Conservation (phyloP, 257 asterid genomes). For the Lantana camara region DNA sequence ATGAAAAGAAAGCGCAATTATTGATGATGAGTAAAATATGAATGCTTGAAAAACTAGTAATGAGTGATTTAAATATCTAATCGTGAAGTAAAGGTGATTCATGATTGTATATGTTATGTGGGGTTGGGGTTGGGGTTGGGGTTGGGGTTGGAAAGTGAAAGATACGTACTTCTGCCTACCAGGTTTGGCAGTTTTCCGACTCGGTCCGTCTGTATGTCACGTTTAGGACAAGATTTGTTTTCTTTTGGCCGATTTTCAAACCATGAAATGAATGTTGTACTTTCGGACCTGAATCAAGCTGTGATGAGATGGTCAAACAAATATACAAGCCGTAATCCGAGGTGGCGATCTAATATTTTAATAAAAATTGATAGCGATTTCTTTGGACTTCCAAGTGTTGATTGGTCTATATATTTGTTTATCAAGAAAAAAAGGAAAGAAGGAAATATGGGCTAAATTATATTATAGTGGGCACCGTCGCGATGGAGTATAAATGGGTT, state of each 20-base stretch:
- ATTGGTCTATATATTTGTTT: slow-evolving; percentile 1
- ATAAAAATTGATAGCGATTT: not conserved
- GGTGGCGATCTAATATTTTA: slow-evolving; percentile 3
- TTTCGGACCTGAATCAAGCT: slow-evolving; percentile 3
- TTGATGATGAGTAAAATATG: not conserved
- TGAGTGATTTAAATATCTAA: not conserved
- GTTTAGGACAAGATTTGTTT: not conserved
- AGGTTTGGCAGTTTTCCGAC: not conserved
- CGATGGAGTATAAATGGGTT: not conserved
- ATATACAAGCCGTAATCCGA: not conserved
- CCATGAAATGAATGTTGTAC: not conserved
- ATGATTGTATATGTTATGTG: not conserved
- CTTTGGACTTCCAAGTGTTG: not conserved
- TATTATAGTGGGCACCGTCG: not conserved
- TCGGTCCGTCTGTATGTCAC: not conserved
- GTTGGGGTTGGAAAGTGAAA: not conserved
- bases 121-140: not conserved
- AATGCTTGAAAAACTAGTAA: not conserved
- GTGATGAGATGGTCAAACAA: slow-evolving; percentile 9
- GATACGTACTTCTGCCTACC: too few relatives aligned
- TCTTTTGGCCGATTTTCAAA: too few relatives aligned
- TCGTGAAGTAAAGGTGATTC: too few relatives aligned
- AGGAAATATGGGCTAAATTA: too few relatives aligned
- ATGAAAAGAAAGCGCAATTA: not conserved
- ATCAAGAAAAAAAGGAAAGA: too few relatives aligned